Base-by-base conservation (phyloP, 73 alveolate species). In the Urostyla sp. region DNA sequence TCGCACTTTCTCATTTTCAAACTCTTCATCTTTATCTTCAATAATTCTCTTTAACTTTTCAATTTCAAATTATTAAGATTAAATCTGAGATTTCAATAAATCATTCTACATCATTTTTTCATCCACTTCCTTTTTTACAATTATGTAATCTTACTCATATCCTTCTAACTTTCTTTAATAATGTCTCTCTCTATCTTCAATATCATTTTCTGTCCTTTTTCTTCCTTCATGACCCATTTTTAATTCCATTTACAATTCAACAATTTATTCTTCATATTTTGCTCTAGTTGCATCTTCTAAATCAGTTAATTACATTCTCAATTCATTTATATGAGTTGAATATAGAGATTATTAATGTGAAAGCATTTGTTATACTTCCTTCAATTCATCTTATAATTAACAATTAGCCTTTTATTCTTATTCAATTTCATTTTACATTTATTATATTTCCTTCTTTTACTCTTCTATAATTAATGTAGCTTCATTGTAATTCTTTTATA, bases 201-300 rank as follows among this genome's bases (percentile, higher is more conserved):
- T 66, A 11, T 66, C 80, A 15, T 66, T 21, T 3, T 24, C 20
- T 16, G 13, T 7, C 21, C 80, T 50, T 13, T 66, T 18, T 1
- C 23, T 6, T 24, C 44, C 18, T 45, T 66, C 80, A 13, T 45
- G 18, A n/a, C 44, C 44, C 80, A 66, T 66, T 26, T 66, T 66
- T 28, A 66, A 21, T 16, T 66, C 80, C n/a, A 66, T 10, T 24
- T 66, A 24, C 18, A 66, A 26, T 13, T 49, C 63, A 2, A 66
- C 28, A 24, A 66, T 26, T 27, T 66, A 24, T 28, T 66, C 80
- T 26, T 66, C 80, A 35, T 66, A 66, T 24, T 66, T 66, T 21
- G 27, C 43, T 7, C 80, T 15, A 4, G 80, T 66, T 11, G 80
- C 80, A 8, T 66, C 80, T 48, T 66, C 80, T 43, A 66, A 26